These are phyloP conservation scores for Parietaria judaica DNA, from an alignment of 306 rosid genomes.

Conservation along the genomic window DNA sequence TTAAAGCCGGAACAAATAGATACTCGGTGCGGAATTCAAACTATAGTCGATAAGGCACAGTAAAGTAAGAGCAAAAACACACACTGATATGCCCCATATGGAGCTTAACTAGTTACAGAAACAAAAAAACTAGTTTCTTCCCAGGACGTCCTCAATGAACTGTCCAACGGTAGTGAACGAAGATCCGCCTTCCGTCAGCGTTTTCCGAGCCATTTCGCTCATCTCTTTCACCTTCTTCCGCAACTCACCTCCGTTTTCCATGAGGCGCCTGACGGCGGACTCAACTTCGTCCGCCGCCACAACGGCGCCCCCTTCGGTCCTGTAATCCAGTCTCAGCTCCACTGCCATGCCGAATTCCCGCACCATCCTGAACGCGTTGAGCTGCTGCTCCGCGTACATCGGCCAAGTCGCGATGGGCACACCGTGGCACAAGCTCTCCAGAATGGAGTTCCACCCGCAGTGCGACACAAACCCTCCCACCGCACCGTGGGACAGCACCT, in stretches of 20 bases:
- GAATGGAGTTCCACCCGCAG: conserved; percentile 65
- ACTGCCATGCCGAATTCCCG: conserved; percentile 35
- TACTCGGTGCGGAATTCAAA: too few species aligned
- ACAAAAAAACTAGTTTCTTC: neutral
- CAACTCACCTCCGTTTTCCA: conserved; percentile 26
- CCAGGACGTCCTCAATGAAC: conserved; percentile 20
- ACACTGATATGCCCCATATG: too few species aligned
- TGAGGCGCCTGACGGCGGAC: conserved; percentile 24
- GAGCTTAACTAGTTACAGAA: too few species aligned
- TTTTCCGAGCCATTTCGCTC: conserved; percentile 29
- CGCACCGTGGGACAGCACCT: conserved; percentile 39
- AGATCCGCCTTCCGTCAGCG: conserved; percentile 35
- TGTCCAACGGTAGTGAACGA: conserved; percentile 20
- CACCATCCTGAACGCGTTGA: conserved; percentile 52
- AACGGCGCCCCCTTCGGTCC: conserved; percentile 13
- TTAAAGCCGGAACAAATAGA: too few species aligned
- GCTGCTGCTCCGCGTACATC: conserved; percentile 54
- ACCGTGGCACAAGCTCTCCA: conserved; percentile 65
- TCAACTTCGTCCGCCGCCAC: conserved; percentile 37
- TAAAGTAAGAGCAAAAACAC: too few species aligned
- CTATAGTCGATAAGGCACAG: too few species aligned
- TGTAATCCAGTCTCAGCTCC: conserved; percentile 38
- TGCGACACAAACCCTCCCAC: conserved; percentile 51
- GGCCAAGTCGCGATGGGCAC: conserved; percentile 71
- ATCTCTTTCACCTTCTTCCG: conserved; percentile 38